phyloP scores from a whole-genome alignment of 805 yeast species.

The Brettanomyces anomalus region DNA sequence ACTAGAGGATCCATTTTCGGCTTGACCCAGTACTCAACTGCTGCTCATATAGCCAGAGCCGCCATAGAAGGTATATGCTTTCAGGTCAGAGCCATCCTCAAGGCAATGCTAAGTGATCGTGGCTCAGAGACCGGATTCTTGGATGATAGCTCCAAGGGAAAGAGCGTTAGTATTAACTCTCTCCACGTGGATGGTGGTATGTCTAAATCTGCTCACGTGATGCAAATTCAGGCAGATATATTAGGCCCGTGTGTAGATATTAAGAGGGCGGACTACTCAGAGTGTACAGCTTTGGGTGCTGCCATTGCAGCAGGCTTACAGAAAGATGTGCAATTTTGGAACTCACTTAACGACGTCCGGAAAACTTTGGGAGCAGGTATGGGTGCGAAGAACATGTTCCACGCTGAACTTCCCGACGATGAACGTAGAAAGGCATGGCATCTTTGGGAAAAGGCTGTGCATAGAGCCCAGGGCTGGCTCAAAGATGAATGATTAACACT shows the following conservation, averaged over 20 bases:
- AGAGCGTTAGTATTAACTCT: slow-evolving; percentile 29
- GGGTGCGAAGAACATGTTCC: slow-evolving; percentile 10
- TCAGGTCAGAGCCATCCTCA: slow-evolving; percentile 84
- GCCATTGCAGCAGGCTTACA: slow-evolving; percentile 90
- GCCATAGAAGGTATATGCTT: slow-evolving; percentile 93
- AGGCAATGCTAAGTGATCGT: slow-evolving; percentile 76
- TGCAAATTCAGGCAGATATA: slow-evolving; percentile 91
- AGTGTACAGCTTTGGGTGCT: slow-evolving; percentile 93
- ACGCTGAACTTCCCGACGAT: slow-evolving; percentile 37
- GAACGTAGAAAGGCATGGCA: slow-evolving; percentile 57
- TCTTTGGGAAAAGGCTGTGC: slow-evolving; percentile 80
- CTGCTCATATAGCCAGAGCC: slow-evolving; percentile 87
- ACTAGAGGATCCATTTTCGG: slow-evolving; percentile 93
- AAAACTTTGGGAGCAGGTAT: slow-evolving; percentile 23
- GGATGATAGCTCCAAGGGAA: slow-evolving; percentile 35
- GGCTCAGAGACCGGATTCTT: slow-evolving; percentile 52
- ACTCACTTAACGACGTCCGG: slow-evolving; percentile 59
- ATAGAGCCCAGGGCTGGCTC: slow-evolving; percentile 72
- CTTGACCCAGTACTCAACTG: slow-evolving; percentile 84
- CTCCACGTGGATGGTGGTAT: slow-evolving; percentile 91
- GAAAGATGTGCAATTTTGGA: slow-evolving; percentile 61
- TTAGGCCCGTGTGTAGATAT: slow-evolving; percentile 82
- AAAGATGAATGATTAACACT: not conserved
- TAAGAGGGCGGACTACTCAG: slow-evolving; percentile 71
- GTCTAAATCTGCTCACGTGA: slow-evolving; percentile 83